Base-by-base conservation (phyloP, 148 eudicot species). In the Diospyros kaki region DNA sequence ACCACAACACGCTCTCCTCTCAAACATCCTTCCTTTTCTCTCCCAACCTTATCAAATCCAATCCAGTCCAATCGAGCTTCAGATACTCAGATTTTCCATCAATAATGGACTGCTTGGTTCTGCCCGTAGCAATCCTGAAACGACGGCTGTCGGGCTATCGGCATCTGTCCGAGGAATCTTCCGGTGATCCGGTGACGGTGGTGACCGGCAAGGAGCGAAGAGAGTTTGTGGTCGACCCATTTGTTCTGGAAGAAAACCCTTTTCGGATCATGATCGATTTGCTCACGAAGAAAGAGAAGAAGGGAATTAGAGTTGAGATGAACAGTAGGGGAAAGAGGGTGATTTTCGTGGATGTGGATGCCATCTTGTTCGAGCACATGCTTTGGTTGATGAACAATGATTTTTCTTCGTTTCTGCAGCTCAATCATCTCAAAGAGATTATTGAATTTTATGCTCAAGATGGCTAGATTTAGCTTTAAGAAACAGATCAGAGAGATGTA, bases 311-410 rank as follows among this genome's bases (percentile, higher is more conserved):
- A 11, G 10, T 73, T 75, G 77, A 68, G 68, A 18, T 69, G 71
- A 62, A 51, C 17, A 59, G 75, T 42, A 28, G 28, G 58, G 39
- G 4, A 1, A 74, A 71, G 65, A 83, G 81, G 65, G 81, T 58
- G 48, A 70, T 87, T 41, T 77, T 75, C 82, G 87, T 83, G 11
- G 87, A 83, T 75, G 86, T 88, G 15, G 91, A 88, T 84, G 78
- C 78, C 0, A 84, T 88, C 48, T 81, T 88, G 82, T 88, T 88
- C 66, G 87, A 88, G 86, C 91, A 88, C 78, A 84, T 88, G 88
- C 66, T 88, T 65, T 88, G 91, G 91, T 82, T 88, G 87, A 78
- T 86, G 86, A 69, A 75, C 60, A 86, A 88, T 66, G 87, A 88
- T 86, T 81, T 61, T 38, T 78, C 84, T 55, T 79, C 91, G 9